Evolutionary conservation across 345 rosid genomes (phyloP).

Genomic region (Citrus hindsii): DNA sequence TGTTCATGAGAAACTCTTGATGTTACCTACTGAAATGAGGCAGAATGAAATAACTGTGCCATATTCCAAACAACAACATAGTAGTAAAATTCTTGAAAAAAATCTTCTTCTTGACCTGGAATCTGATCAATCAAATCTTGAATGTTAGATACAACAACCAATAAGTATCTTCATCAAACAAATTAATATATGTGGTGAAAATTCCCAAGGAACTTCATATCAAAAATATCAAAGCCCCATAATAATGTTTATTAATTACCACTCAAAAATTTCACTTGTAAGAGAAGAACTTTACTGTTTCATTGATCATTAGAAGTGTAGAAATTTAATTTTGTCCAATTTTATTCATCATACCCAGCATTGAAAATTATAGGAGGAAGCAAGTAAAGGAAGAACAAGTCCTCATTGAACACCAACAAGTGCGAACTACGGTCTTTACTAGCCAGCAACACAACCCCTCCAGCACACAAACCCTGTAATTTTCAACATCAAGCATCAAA

Average conservation of each 20-base stretch:
- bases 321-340: neutral
- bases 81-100: constrained; percentile 70
- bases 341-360: constrained; percentile 47
- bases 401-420: constrained; percentile 49
- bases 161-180: neutral
- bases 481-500: neutral
- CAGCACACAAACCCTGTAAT: constrained; percentile 57
- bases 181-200: neutral
- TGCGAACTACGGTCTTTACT: constrained; percentile 30
- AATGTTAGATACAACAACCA: neutral
- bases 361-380: constrained; percentile 78
- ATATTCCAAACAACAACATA: constrained; percentile 60
- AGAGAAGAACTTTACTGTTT: neutral
- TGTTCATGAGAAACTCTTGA: neutral
- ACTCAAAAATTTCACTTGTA: neutral
- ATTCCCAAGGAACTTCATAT: neutral
- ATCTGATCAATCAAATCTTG: constrained; percentile 38
- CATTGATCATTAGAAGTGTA: neutral
- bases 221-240: neutral
- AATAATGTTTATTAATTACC: neutral
- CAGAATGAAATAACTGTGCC: constrained; percentile 74
- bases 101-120: constrained; percentile 79
- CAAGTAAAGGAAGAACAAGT: constrained; percentile 73
- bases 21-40: constrained; percentile 55
- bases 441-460: constrained; percentile 50